These are phyloP conservation scores for Tylopilus intermedius DNA, from an alignment of 768 basidiomycete genomes.

Conservation along the genomic window DNA sequence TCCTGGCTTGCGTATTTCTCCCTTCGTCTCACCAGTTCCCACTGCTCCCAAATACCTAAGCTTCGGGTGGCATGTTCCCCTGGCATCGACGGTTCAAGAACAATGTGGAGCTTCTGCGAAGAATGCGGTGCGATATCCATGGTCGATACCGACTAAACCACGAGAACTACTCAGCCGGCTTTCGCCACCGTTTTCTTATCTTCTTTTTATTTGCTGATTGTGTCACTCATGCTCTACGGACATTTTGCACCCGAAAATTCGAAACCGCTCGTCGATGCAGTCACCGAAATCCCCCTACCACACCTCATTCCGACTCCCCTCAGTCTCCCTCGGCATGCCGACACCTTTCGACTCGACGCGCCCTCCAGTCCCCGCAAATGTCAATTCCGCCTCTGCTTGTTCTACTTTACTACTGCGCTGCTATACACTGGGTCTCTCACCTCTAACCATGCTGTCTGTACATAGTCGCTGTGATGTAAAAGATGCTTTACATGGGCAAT, in stretches of 20 bases:
- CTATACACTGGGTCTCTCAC: conserved; percentile 14
- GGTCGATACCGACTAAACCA: conserved; percentile 63
- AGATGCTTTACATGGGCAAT: conserved; percentile 7
- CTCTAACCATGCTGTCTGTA: conserved; percentile 28
- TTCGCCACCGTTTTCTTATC: conserved; percentile 21
- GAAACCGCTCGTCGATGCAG: conserved; percentile 22
- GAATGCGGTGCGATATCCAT: conserved; percentile 86
- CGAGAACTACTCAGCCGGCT: conserved; percentile 4
- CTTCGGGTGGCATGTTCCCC: conserved; percentile 74
- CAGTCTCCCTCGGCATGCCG: conserved; percentile 13
- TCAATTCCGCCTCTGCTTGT: conserved; percentile 15
- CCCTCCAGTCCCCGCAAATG: conserved; percentile 15
- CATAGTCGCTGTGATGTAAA: conserved; percentile 30
- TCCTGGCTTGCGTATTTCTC: conserved; percentile 8
- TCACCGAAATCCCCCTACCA: conserved; percentile 11
- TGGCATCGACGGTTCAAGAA: conserved; percentile 58
- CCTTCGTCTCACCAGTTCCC: conserved; percentile 38
- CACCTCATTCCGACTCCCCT: conserved; percentile 9
- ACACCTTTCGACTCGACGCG: conserved; percentile 21
- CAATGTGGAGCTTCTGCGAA: conserved; percentile 88
- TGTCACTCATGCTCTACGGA: conserved; percentile 23
- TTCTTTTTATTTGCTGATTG: conserved; percentile 30
- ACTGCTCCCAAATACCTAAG: conserved; percentile 78
- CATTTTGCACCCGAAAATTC: conserved; percentile 23
- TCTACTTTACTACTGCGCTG: conserved; percentile 18